phyloP scores from a whole-genome alignment of 148 eudicot genomes.

The Rhododendron vialii region DNA sequence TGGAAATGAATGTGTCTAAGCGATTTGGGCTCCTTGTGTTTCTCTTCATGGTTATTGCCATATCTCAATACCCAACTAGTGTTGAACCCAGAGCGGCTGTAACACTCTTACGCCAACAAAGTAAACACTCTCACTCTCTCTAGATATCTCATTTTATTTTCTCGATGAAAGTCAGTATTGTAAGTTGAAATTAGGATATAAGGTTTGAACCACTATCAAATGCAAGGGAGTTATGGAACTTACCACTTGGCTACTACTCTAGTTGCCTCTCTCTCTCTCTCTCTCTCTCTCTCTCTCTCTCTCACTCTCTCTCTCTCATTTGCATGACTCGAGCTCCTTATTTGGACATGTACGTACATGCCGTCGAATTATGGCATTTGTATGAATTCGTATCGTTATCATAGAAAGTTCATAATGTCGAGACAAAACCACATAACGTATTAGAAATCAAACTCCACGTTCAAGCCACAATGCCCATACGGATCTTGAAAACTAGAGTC shows the following conservation, averaged over 20 bases:
- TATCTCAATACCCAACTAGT: background rate
- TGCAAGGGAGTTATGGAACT: background rate
- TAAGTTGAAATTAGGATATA: background rate
- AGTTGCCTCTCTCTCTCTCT: too few relatives aligned
- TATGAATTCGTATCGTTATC: too few relatives aligned
- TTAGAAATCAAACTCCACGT: too few relatives aligned
- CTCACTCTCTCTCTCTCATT: background rate
- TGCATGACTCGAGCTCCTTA: background rate
- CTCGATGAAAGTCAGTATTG: background rate
- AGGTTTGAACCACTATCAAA: background rate
- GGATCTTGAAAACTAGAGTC: too few relatives aligned
- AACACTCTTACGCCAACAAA: background rate
- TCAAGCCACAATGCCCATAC: too few relatives aligned
- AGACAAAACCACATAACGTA: background rate
- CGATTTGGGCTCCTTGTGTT: background rate
- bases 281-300: too few relatives aligned
- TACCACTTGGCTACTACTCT: background rate
- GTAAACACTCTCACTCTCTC: constrained; percentile 2
- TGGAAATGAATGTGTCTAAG: background rate
- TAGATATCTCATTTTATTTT: background rate
- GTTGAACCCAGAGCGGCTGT: background rate
- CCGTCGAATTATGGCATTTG: background rate
- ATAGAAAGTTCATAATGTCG: background rate
- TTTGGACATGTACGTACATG: background rate
- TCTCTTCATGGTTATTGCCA: constrained; percentile 3